Evolutionary conservation across 2,329 filamentous ascomycete species (phyloP), one percentile per base, ranked within the genome.

Genomic region (Alternaria infectoria): DNA sequence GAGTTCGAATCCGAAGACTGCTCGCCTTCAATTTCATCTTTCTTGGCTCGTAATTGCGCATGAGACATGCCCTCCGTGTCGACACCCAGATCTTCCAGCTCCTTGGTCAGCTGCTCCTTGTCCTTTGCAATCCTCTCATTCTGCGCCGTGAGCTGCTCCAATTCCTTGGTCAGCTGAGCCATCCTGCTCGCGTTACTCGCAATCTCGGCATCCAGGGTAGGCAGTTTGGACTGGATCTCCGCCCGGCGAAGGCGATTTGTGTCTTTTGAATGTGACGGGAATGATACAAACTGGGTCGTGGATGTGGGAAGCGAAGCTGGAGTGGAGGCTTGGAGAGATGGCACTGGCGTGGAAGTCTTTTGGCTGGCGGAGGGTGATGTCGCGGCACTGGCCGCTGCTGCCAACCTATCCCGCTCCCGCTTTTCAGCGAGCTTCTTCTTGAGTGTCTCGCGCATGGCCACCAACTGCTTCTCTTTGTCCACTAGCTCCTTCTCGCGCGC

Each of bases 381-480:
- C 6, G 43, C 30, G 17, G 23, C 15, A 28, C 61, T 49, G 3
- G 62, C 57, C 28, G 66, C 69, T 45, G 66, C 66, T 4, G 64
- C 65, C 15, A 64, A 61, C 46, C 64, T 64, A 11, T 72, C 70
- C 15, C 65, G 69, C 49, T 74, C 66, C 10, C 68, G 62, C 59
- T 72, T 76, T 54, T 73, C 70, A 26, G 68, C 66, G 12, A 76
- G 62, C 50, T 73, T 75, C 64, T 68, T 74, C 61, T 77, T 74
- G 5, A 76, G 65, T 2, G 67, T 69, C 28, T 66, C 36, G 30
- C 70, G 71, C 57, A 75, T 74, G 62, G 86, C 84, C 13, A 84
- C 83, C 60, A 87, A 85, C 61, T 81, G 81, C 58, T 83, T 74
- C 62, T 86, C 79, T 66, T 83, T 86, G 32, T 79, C 76, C 40